Conservation (phyloP, 805 yeast genomes). For the Metschnikowia rubicola region DNA sequence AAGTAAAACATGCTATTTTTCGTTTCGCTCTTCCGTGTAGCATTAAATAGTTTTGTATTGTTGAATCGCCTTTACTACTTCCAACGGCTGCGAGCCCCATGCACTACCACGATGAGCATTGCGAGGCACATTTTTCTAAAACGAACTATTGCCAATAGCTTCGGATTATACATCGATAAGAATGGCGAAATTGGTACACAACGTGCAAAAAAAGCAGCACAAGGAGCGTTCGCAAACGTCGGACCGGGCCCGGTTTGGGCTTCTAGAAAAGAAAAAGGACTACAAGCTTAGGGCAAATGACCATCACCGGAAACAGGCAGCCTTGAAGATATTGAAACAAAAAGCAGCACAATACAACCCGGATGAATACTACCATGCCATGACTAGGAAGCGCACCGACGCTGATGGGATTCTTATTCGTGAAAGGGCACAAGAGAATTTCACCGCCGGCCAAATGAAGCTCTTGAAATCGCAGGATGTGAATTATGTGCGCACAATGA, state of each 20-base stretch:
- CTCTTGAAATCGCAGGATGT: constrained; percentile 87
- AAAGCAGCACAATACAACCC: constrained; percentile 79
- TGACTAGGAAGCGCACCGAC: constrained; percentile 71
- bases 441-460: constrained; percentile 73
- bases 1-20: too few species aligned
- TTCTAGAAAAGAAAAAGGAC: constrained; percentile 80
- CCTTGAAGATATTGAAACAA: constrained; percentile 63
- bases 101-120: constrained; percentile 15
- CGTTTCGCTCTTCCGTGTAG: too few species aligned
- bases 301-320: constrained; percentile 57
- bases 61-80: too few species aligned
- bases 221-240: constrained; percentile 87
- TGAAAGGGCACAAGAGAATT: constrained; percentile 59
- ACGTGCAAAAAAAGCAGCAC: constrained; percentile 94
- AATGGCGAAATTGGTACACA: constrained; percentile 82
- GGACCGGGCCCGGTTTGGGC: constrained; percentile 71
- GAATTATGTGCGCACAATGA: constrained; percentile 75
- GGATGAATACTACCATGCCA: constrained; percentile 95
- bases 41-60: too few species aligned
- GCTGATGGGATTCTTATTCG: constrained; percentile 61
- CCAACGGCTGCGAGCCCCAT: neutral
- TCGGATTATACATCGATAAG: neutral
- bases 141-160: neutral
- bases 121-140: constrained; percentile 2
- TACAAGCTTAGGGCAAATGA: constrained; percentile 51